Conservation (phyloP, 2,329 filamentous ascomycete genomes). For the Phyllachora maydis region DNA sequence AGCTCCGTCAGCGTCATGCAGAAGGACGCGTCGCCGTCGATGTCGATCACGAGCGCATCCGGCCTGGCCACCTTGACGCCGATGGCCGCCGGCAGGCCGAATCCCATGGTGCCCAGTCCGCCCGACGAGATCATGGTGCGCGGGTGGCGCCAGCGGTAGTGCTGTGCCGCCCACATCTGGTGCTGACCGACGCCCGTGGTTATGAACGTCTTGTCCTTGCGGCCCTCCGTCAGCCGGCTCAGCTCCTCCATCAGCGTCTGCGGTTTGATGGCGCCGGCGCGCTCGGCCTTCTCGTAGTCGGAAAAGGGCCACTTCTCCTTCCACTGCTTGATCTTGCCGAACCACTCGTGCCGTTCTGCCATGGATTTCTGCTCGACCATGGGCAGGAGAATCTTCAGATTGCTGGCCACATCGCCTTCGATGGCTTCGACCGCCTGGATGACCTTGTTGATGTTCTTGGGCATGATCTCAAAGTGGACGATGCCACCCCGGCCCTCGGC, state of each 20-base stretch:
- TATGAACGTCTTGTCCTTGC: slow-evolving; percentile 73
- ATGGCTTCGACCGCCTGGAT: slow-evolving; percentile 91
- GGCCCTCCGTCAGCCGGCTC: slow-evolving; percentile 59
- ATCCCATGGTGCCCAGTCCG: slow-evolving; percentile 92
- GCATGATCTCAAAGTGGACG: slow-evolving; percentile 94
- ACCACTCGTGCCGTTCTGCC: slow-evolving; percentile 63
- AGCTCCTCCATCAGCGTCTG: slow-evolving; percentile 84
- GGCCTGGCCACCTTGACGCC: slow-evolving; percentile 69
- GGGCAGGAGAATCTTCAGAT: slow-evolving; percentile 57
- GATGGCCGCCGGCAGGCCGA: slow-evolving; percentile 81
- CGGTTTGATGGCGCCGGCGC: slow-evolving; percentile 73
- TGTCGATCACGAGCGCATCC: slow-evolving; percentile 77
- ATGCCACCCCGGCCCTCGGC: slow-evolving; percentile 78
- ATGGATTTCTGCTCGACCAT: slow-evolving; percentile 40
- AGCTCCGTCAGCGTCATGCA: slow-evolving; percentile 97
- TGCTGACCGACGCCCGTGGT: slow-evolving; percentile 91
- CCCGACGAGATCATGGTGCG: slow-evolving; percentile 93
- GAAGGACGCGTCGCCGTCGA: slow-evolving; percentile 97
- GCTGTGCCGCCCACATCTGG: slow-evolving; percentile 97
- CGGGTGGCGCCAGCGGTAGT: slow-evolving; percentile 85
- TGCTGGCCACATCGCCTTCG: slow-evolving; percentile 74
- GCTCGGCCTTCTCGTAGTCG: slow-evolving; percentile 59
- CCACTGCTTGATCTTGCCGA: slow-evolving; percentile 74
- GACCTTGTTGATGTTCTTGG: slow-evolving; percentile 99
- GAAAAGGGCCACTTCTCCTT: slow-evolving; percentile 76